Conservation (phyloP, 83 land plant species). For the Thuja plicata region DNA sequence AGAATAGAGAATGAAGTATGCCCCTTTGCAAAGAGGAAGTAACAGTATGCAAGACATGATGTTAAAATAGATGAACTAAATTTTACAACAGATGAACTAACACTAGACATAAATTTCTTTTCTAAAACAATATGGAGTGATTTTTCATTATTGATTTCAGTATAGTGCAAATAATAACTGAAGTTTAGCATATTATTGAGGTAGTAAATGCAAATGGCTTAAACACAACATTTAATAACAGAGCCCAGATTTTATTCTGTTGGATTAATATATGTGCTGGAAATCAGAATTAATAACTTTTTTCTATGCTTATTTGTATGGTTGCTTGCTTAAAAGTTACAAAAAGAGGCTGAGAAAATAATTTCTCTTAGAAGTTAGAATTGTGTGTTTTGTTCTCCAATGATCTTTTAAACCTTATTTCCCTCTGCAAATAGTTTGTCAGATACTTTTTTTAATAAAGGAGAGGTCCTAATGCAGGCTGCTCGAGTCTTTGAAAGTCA, state of each 20-base stretch:
- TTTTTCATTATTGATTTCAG: background rate
- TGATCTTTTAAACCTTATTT: background rate
- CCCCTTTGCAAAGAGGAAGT: too few relatives aligned
- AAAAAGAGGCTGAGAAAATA: background rate
- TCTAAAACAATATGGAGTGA: background rate
- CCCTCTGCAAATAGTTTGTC: background rate
- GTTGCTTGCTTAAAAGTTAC: background rate
- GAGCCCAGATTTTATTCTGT: background rate
- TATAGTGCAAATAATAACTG: background rate
- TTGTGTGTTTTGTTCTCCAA: background rate
- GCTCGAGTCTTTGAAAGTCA: conserved; percentile 95
- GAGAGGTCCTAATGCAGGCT: conserved; percentile 50
- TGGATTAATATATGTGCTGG: background rate
- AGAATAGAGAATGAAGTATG: too few relatives aligned
- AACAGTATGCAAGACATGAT: background rate
- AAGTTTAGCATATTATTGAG: background rate
- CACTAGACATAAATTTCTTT: background rate
- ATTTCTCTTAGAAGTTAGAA: background rate
- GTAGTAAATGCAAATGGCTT: background rate
- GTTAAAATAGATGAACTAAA: background rate
- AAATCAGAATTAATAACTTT: background rate
- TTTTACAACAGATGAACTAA: background rate
- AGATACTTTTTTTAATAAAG: conserved; percentile 6
- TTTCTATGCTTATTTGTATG: background rate
- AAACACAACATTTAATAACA: background rate